These are phyloP conservation scores for Zasmidium angulare DNA, from an alignment of 2,329 filamentous ascomycete genomes.

Conservation along the genomic window DNA sequence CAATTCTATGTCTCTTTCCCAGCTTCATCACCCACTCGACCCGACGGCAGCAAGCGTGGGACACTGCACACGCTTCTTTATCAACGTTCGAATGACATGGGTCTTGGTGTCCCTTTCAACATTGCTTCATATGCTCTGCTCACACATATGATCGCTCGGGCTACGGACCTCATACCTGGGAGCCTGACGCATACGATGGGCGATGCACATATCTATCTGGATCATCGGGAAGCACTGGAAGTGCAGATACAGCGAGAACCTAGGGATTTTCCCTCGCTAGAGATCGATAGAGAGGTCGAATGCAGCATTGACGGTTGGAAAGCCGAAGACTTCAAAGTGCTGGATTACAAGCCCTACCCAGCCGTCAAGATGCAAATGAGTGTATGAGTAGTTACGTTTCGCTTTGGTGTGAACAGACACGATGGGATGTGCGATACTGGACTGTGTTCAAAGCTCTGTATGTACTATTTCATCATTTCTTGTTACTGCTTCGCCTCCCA, in stretches of 20 bases:
- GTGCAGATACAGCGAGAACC: slow-evolving; percentile 80
- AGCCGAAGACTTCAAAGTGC: slow-evolving; percentile 80
- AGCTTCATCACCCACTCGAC: slow-evolving; percentile 24
- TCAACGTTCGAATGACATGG: slow-evolving; percentile 95
- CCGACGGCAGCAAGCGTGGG: slow-evolving; percentile 53
- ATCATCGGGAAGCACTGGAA: slow-evolving; percentile 85
- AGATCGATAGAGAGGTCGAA: slow-evolving; percentile 66
- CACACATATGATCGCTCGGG: slow-evolving; percentile 92
- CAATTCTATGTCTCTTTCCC: slow-evolving; percentile 91
- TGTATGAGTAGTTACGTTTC: slow-evolving; percentile 49
- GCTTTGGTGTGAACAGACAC: background rate
- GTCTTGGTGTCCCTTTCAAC: slow-evolving; percentile 95
- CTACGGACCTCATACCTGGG: slow-evolving; percentile 79
- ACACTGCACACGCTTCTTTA: slow-evolving; percentile 86
- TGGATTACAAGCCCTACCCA: slow-evolving; percentile 88
- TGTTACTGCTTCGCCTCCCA: too few relatives aligned
- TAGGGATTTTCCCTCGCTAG: slow-evolving; percentile 73
- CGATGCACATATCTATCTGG: slow-evolving; percentile 93
- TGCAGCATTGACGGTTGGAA: slow-evolving; percentile 88
- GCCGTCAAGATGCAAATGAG: slow-evolving; percentile 98
- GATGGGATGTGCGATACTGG: too few relatives aligned
- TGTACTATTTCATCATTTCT: too few relatives aligned
- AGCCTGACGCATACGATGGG: slow-evolving; percentile 95
- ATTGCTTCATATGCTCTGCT: slow-evolving; percentile 92
- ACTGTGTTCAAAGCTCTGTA: too few relatives aligned